Evolutionary conservation across 2,329 filamentous ascomycete genomes (phyloP).

Genomic region (Clonostachys rosea): DNA sequence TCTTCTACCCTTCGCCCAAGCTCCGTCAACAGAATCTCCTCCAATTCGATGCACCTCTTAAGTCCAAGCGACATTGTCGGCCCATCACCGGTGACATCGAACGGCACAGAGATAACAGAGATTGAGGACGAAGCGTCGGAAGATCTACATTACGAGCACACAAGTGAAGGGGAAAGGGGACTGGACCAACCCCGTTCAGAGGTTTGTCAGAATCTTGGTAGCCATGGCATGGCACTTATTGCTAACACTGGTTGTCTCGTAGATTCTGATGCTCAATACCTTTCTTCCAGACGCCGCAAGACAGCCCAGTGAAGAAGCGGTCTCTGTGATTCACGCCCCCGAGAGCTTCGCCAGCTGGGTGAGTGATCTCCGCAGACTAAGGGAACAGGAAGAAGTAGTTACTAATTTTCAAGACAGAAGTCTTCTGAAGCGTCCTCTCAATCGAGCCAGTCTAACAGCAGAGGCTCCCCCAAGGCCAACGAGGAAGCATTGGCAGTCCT

Average conservation of each 20-base stretch:
- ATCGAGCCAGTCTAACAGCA: slow-evolving; percentile 24
- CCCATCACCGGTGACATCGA: slow-evolving; percentile 81
- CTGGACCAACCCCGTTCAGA: slow-evolving; percentile 16
- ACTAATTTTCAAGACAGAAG: slow-evolving; percentile 26
- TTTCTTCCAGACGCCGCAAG: slow-evolving; percentile 53
- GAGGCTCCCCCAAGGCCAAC: slow-evolving; percentile 28
- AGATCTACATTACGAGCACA: slow-evolving; percentile 37
- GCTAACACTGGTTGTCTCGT: slow-evolving; percentile 26
- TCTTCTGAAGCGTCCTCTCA: slow-evolving; percentile 30
- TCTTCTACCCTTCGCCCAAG: slow-evolving; percentile 46
- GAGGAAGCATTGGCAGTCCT: slow-evolving; percentile 21
- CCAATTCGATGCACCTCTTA: slow-evolving; percentile 49
- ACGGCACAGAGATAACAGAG: slow-evolving; percentile 77
- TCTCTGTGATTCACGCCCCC: slow-evolving; percentile 89
- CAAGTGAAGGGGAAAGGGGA: slow-evolving; percentile 4
- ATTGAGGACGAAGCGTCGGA: slow-evolving; percentile 74
- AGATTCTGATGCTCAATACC: slow-evolving; percentile 45
- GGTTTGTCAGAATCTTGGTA: slow-evolving; percentile 11
- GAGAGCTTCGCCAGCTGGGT: slow-evolving; percentile 81
- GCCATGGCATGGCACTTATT: background rate
- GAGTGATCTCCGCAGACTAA: background rate
- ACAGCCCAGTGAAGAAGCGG: slow-evolving; percentile 65
- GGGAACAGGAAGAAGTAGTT: background rate
- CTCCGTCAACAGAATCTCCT: slow-evolving; percentile 41
- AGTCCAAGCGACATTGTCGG: slow-evolving; percentile 69